Conservation (phyloP, 345 rosid species). For the Isatis tinctoria region DNA sequence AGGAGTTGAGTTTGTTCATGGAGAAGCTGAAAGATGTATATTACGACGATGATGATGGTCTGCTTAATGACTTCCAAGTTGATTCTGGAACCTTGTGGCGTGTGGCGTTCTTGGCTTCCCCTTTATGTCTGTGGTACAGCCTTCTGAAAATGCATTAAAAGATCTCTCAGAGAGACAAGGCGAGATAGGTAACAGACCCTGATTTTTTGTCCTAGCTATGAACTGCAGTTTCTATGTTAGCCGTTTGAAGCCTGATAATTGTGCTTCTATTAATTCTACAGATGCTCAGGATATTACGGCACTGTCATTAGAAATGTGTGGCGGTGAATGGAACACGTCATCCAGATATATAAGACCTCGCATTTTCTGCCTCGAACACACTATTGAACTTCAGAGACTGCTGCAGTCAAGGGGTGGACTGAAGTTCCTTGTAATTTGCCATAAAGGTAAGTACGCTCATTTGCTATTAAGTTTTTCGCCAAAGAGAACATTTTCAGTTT, state of each 20-base stretch:
- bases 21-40: slow-evolving; percentile 69
- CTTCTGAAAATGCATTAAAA: slow-evolving; percentile 46
- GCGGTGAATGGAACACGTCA: slow-evolving; percentile 50
- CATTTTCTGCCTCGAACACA: slow-evolving; percentile 94
- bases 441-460: slow-evolving; percentile 60
- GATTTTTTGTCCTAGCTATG: background rate
- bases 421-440: slow-evolving; percentile 78
- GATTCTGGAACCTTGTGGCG: slow-evolving; percentile 85
- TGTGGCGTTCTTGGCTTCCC: slow-evolving; percentile 99
- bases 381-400: slow-evolving; percentile 67
- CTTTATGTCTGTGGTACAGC: slow-evolving; percentile 91
- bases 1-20: slow-evolving; percentile 85
- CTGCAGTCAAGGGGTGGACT: slow-evolving; percentile 78
- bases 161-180: slow-evolving; percentile 9
- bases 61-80: slow-evolving; percentile 83
- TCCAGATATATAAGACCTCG: slow-evolving; percentile 68
- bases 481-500: background rate
- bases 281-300: slow-evolving; percentile 28
- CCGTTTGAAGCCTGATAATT: background rate
- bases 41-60: slow-evolving; percentile 56
- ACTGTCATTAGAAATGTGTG: slow-evolving; percentile 20
- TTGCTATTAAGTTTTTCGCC: background rate
- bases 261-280: slow-evolving; percentile 17
- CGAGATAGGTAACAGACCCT: slow-evolving; percentile 22
- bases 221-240: slow-evolving; percentile 1